Evolutionary conservation across 1,284 basidiomycete genomes (phyloP), one percentile per base, ranked within the genome.

Genomic region (Ceratobasidium papillatum): DNA sequence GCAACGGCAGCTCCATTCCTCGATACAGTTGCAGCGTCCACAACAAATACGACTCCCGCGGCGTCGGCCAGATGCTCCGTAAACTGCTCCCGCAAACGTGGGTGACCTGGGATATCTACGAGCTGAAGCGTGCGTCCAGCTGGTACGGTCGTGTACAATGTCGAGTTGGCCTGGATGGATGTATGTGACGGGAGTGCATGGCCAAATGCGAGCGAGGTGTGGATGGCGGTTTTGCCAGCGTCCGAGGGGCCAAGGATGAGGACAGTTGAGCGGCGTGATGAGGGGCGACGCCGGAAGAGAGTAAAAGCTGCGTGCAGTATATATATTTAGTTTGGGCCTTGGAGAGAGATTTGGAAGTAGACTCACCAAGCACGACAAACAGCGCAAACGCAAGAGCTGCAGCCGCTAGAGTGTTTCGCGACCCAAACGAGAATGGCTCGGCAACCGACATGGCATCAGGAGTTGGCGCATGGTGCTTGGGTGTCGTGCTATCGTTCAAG

Each of bases 71-170:
- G 80, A 78, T 90, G 82, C 41, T 93, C 90, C 63, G 82, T 84
- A 80, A 92, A 91, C 78, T 92, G 90, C 77, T 87, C 87, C 32
- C 92, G 83, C 68, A 94, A 86, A 51, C 92, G 87, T 17, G 92
- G 90, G 80, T 94, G 92, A 9, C 92, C 92, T 3, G 92, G 92
- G 45, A 94, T 82, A 80, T 94, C 92, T 22, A 93, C 83, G 14
- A 92, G 81, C 47, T 84, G 85, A 51, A 91, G 78, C 17, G 82
- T 80, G 75, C 86, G 82, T 58, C 85, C 45, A 22, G 61, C 61
- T 32, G 66, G 52, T 17, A 72, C 22, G 4, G 90, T 77, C 2
- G 82, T 77, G 45, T 89, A 80, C 3, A 85, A 77, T 4, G 88
- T 86, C 0, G 85, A 82, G 79, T 92, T 94, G 14, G 86, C 85